Evolutionary conservation across 768 basidiomycete species (phyloP), one percentile per base, ranked within the genome.

Genomic region (Lactarius psammicola): DNA sequence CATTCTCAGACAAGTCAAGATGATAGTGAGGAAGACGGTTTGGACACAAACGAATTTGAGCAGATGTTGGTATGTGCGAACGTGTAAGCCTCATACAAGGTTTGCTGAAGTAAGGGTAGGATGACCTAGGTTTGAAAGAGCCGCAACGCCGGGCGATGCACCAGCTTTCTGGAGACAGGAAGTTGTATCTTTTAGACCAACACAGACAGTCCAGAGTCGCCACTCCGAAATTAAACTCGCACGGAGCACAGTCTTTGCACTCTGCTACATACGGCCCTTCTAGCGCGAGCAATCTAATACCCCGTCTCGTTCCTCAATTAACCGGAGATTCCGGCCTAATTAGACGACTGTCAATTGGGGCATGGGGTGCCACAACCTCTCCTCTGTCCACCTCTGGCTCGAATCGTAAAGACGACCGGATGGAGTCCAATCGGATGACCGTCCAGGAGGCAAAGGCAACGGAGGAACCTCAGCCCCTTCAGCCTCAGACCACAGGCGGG

Each of bases 81-180:
- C 18, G 3, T 53, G 42, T 26, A 30, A 31, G 26, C 53, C 46
- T 31, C 30, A 20, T 63, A 28, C 62, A 49, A 65, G 23, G 36
- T 70, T n/a, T 34, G 10, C 59, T 69, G 57, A 61, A 13, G 3
- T 23, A 15, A 59, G 53, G 49, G 49, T 62, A 94, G 93, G 84
- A 90, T 67, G 83, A 87, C 13, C 74, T 94, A 23, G 89, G 85
- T 10, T 70, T 94, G 64, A 91, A 89, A 73, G 89, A 85, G n/a
- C 82, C 84, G 1, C 84, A 85, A 68, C 83, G 89, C 44, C 77
- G 77, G 2, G 81, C 79, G 1, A 88, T 94, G 86, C 78, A 84
- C 62, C 75, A 81, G 4, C 76, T 95, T 10, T 75, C 90, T 0
- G 62, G 74, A 2, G 83, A 87, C 60, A 85, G 87, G 72, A 91